Base-by-base conservation (phyloP, 148 eudicot genomes). In the Spergularia bocconei region DNA sequence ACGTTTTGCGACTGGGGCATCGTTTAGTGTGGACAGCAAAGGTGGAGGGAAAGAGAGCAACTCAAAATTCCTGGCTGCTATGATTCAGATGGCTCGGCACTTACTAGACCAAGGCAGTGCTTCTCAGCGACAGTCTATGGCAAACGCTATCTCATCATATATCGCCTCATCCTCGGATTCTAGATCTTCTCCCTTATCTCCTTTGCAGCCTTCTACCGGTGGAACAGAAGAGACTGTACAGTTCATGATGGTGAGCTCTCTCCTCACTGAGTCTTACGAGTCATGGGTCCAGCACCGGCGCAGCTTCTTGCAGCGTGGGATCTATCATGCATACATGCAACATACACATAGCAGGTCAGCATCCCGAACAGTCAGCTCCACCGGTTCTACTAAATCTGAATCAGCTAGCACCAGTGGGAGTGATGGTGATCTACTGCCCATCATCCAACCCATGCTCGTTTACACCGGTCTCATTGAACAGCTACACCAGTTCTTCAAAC, bases 21-120 rank as follows among this genome's bases (percentile, higher is more conserved):
- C 93, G 8, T 95, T 95, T 78, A 89, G 88, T 78, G 78, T 85
- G 0, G 99, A 95, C 77, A 0, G 98, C 75, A 90, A 90, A 82
- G 99, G 99, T 65, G 99, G 99, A 68, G 99, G 98, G 13, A 95
- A 92, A 73, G 99, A 95, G 81, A 95, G 99, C 84, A 95, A 95
- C 87, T 82, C 99, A 41, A 86, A 89, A 16, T 95, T 95, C 63
- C 85, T 95, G 10, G 94, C 97, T 6, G 91, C 89, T 80, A 95
- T 95, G 99, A 84, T 92, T 67, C 99, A 95, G 78, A 95, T 95
- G 98, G 96, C 97, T 68, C 82, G 91, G 29, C 89, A 95, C 82
- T 82, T 91, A 29, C 82, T 95, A 8, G 97, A 95, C 77, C 97
- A 92, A 70, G 85, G 84, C 23, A 87, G 91, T 78, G 54, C 88